A percentile compares a stretch with the other conserved stretches of the same genome.
These are phyloP conservation scores for Gastrolobium villosum DNA, from an alignment of 306 rosid genomes.

Conservation along the genomic window DNA sequence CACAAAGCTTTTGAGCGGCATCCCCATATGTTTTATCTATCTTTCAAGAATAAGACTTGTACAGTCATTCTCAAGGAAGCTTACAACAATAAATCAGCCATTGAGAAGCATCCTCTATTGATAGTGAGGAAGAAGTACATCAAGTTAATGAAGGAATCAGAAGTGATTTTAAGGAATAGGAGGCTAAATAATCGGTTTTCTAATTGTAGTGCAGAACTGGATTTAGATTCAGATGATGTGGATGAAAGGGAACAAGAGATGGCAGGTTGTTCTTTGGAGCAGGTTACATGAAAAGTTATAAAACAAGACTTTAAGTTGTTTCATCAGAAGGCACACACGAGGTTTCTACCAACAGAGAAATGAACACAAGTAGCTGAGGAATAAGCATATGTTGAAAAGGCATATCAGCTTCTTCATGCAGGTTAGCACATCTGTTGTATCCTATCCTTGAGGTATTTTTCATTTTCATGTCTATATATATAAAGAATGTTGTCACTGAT, in stretches of 20 bases:
- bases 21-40: constrained; percentile 80
- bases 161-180: constrained; percentile 63
- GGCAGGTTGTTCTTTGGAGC: constrained; percentile 45
- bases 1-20: constrained; percentile 92
- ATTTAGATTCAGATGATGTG: constrained; percentile 55
- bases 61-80: constrained; percentile 88
- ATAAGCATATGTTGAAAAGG: neutral
- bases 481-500: neutral
- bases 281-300: constrained; percentile 23
- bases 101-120: constrained; percentile 76
- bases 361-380: neutral
- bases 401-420: neutral
- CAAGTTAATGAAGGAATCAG: constrained; percentile 72
- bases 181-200: constrained; percentile 60
- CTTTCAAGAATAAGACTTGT: constrained; percentile 81
- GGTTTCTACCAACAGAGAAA: neutral
- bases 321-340: neutral
- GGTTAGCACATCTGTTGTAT: neutral
- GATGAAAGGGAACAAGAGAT: constrained; percentile 54
- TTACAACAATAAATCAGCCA: constrained; percentile 58
- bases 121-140: constrained; percentile 77
- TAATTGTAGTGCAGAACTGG: constrained; percentile 31
- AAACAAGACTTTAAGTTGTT: neutral
- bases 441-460: constrained; percentile 39
- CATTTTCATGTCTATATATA: neutral